Evolutionary conservation across 208 protist species (phyloP).

Genomic region (Acanthamoeba royreba): DNA sequence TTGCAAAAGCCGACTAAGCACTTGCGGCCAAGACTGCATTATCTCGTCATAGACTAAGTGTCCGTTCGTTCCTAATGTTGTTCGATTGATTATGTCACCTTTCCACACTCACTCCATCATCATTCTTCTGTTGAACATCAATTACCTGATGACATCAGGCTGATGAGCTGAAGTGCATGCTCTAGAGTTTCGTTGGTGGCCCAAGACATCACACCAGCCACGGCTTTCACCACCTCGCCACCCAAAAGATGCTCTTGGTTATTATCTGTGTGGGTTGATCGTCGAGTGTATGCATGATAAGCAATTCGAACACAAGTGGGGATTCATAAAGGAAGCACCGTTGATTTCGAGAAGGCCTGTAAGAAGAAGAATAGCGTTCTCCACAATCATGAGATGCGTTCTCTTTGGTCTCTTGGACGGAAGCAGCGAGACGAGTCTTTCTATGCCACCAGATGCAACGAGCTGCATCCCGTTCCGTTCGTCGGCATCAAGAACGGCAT

Average conservation of each 20-base stretch:
- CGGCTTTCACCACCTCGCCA: not conserved
- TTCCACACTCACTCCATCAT: not conserved
- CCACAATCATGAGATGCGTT: not conserved
- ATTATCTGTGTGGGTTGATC: not conserved
- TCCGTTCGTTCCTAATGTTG: not conserved
- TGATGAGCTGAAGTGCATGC: slow-evolving; percentile 13
- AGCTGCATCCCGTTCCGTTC: slow-evolving; percentile 22
- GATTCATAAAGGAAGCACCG: not conserved
- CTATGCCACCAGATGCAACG: slow-evolving; percentile 19
- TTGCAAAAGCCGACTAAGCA: slow-evolving; percentile 2
- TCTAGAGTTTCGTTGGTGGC: slow-evolving; percentile 28
- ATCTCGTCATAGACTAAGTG: slow-evolving; percentile 9
- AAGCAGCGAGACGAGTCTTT: not conserved
- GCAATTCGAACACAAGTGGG: not conserved
- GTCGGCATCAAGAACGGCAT: not conserved
- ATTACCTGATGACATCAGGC: not conserved
- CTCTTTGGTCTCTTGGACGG: not conserved
- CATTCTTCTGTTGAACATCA: not conserved
- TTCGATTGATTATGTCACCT: not conserved
- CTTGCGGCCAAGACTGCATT: not conserved
- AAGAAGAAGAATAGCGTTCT: not conserved
- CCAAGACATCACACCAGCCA: slow-evolving; percentile 26
- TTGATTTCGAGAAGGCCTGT: not conserved
- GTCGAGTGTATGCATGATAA: not conserved
- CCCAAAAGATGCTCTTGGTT: slow-evolving; percentile 11